These are phyloP conservation scores for Megacollybia marginata DNA, from an alignment of 768 basidiomycete species.

Conservation along the genomic window DNA sequence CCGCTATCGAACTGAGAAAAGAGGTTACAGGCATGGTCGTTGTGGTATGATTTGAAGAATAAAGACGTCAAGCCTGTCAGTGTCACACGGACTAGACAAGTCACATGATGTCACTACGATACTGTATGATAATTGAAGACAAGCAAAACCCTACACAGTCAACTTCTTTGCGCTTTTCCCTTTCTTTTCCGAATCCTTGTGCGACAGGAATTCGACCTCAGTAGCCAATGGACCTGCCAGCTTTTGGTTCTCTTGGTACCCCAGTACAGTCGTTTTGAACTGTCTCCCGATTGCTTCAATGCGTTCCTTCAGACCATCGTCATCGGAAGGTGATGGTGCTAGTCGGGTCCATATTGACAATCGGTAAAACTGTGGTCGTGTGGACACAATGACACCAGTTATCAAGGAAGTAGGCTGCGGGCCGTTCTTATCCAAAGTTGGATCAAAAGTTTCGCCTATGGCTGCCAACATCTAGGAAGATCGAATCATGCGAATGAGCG, in stretches of 20 bases:
- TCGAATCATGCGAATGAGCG: slow-evolving; percentile 1
- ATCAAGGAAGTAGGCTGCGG: slow-evolving; percentile 53
- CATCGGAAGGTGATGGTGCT: slow-evolving; percentile 52
- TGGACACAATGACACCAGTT: slow-evolving; percentile 93
- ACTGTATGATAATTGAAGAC: no score
- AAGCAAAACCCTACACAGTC: slow-evolving; percentile 36
- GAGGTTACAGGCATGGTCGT: slow-evolving; percentile 49
- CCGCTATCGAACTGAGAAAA: slow-evolving; percentile 61
- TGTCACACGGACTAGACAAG: background rate
- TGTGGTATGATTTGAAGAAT: slow-evolving; percentile 6
- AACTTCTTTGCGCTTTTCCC: slow-evolving; percentile 80
- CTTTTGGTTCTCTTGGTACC: slow-evolving; percentile 66
- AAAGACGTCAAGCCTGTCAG: background rate
- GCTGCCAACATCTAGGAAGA: slow-evolving; percentile 89
- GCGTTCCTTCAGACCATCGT: slow-evolving; percentile 59
- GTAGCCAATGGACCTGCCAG: slow-evolving; percentile 83
- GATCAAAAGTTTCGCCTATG: slow-evolving; percentile 98
- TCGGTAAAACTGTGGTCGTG: slow-evolving; percentile 92
- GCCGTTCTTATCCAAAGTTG: slow-evolving; percentile 50
- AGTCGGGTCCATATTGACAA: slow-evolving; percentile 96
- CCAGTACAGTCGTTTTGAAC: slow-evolving; percentile 89
- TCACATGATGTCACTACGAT: no score
- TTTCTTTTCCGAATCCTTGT: slow-evolving; percentile 95
- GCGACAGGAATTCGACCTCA: slow-evolving; percentile 91
- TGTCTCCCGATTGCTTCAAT: slow-evolving; percentile 81